A percentile compares a stretch with the other conserved stretches of the same genome.
Conservation (phyloP, 139 green algal species). For the Chlorella sp. region DNA sequence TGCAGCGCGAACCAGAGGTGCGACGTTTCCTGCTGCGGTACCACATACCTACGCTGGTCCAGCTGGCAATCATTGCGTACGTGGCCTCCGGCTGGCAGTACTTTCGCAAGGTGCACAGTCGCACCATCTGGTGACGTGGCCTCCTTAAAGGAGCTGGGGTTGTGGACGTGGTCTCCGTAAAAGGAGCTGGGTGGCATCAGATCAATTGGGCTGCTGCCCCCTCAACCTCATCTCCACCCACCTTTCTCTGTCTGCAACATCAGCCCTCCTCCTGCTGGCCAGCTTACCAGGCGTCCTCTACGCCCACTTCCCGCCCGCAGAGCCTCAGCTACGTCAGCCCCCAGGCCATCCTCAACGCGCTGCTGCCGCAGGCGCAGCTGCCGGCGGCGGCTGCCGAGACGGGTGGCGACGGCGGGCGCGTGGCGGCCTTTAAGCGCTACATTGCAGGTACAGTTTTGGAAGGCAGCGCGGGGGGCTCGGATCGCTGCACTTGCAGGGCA, state of each 20-base stretch:
- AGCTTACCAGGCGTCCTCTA: too few relatives aligned
- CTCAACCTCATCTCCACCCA: too few relatives aligned
- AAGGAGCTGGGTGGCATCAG: too few relatives aligned
- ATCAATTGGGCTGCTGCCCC: too few relatives aligned
- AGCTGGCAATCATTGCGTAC: constrained; percentile 56
- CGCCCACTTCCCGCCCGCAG: constrained; percentile 37
- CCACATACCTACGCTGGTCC: constrained; percentile 46
- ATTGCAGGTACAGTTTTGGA: too few relatives aligned
- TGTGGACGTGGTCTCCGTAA: too few relatives aligned
- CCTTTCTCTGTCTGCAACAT: too few relatives aligned
- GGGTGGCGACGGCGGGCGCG: constrained; percentile 22
- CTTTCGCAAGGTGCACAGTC: constrained; percentile 41
- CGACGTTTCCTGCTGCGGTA: constrained; percentile 38
- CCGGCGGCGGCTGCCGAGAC: not conserved
- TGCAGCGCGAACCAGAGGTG: constrained; percentile 35
- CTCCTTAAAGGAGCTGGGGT: too few relatives aligned
- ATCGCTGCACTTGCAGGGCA: too few relatives aligned
- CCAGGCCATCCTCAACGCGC: constrained; percentile 66
- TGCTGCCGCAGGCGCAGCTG: constrained; percentile 51
- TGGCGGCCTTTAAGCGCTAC: constrained; percentile 71
- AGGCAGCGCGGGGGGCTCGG: too few relatives aligned
- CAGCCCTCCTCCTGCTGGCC: too few relatives aligned
- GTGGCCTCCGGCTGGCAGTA: constrained; percentile 41
- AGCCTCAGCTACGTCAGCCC: constrained; percentile 63
- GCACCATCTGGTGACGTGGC: not conserved